Evolutionary conservation across 805 yeast species (phyloP), one percentile per base, ranked within the genome.

Genomic region (Zygosaccharomyces bisporus): DNA sequence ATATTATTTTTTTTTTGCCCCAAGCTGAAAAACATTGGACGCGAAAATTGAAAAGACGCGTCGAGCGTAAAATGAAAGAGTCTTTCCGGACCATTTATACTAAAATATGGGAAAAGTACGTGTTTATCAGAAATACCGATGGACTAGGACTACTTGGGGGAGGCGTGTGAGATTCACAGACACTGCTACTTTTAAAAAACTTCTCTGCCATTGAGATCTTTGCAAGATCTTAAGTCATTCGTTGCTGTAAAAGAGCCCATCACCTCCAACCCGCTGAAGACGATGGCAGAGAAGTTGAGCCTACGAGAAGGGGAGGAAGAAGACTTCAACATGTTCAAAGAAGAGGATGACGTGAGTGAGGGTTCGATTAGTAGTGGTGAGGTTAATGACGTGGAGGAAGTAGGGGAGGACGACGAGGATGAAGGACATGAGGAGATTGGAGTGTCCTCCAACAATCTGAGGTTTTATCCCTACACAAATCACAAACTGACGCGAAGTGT

Each of bases 401-500:
- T 8, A 23, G 34, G n/a, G n/a, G 19, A 37, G 4, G 40, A 37
- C 8, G 40, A 37, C 21, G 37, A 34, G 23, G 19, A 23, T 8
- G 40, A 37, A 24, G 51, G 39, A 12, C 34, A 29, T 18, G 41
- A 34, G 2, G 38, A 18, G 3, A 39, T 24, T 4, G 39, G 41
- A 16, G 17, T 31, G 4, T 34, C 47, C 12, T 47, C 58, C 1
- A 60, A 60, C 40, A 56, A 57, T 31, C 45, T 61, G 34, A 54
- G 57, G 18, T 61, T 61, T 31, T 58, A 53, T 36, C 62, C 66
- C 2, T 60, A 57, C 42, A 50, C 62, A 13, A 58, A 55, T 36
- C 55, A 58, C 30, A 59, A 53, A 13, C 47, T 77, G 29, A 71
- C 79, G 49, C 68, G 82, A 61, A 75, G 80, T 66, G 75, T 71